Evolutionary conservation across 768 basidiomycete species (phyloP), one percentile per base, ranked within the genome.

Genomic region (Tephrocybe sp.): DNA sequence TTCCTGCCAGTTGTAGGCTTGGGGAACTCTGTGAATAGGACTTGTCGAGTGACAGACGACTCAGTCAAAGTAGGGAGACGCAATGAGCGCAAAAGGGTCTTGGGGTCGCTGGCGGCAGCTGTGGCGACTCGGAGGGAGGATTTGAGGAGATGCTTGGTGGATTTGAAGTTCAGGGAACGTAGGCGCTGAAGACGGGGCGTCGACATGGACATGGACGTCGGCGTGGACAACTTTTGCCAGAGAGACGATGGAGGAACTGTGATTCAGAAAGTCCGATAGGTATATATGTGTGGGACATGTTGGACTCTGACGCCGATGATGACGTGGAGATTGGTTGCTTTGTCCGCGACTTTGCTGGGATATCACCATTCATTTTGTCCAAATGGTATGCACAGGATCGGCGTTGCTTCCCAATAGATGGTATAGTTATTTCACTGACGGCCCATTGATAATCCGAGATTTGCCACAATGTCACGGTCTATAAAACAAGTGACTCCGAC

Each of bases 11-110:
- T 51, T n/a, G 52, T 49, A 12, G 49, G 52, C 40, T 51, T 53
- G n/a, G 56, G 56, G 32, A 57, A 57, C 33, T 57, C 56, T 5
- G 45, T 32, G 16, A 39, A 16, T n/a, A 48, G 46, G 11, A 40
- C 32, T 19, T 48, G 45, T 5, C 26, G 26, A 26, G 26, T 7
- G 26, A 26, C 7, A 3, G 26, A 7, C 4, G 26, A 26, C 26
- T 26, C 26, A 7, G 26, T 26, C 26, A 7, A 7, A 7, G 26
- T 26, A 7, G 45, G 42, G 7, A 51, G 16, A 20, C 56, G 49
- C 17, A 49, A 49, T 22, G 50, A 46, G 19, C 56, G 54, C 11
- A 55, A 17, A 33, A 55, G 47, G 20, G 54, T 46, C 30, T 51
- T 47, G 13, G 54, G 36, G 46, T 26, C 26, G 26, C 4, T 26